phyloP scores from a whole-genome alignment of 73 alveolate species.

The Symbiodinium pilosum region DNA sequence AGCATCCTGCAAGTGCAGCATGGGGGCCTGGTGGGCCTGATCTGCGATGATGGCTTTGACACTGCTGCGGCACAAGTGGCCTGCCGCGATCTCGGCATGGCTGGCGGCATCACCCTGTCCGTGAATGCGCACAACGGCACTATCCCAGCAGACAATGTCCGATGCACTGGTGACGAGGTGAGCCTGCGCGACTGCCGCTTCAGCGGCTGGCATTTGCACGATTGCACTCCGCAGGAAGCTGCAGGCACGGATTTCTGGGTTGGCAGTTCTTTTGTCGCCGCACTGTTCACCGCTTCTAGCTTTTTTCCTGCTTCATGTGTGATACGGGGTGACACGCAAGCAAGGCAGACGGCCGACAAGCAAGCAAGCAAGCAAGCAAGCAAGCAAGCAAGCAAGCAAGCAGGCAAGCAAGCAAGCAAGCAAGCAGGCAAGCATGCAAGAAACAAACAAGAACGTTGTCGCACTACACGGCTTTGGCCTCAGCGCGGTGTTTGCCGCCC shows the following conservation, averaged over 20 bases:
- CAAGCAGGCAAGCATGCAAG: too few species aligned
- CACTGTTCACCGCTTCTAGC: too few species aligned
- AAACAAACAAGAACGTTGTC: too few species aligned
- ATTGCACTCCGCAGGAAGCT: neutral
- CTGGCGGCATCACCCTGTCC: neutral
- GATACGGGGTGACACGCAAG: too few species aligned
- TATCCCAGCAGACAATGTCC: neutral
- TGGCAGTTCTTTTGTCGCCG: too few species aligned
- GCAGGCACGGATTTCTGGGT: slow-evolving; percentile 13
- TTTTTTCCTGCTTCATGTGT: too few species aligned
- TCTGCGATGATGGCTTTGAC: neutral
- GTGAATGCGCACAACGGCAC: neutral
- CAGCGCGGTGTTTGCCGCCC: too few species aligned
- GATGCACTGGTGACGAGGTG: neutral
- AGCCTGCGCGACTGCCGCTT: neutral
- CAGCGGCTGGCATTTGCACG: neutral
- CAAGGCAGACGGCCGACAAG: too few species aligned
- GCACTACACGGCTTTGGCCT: too few species aligned
- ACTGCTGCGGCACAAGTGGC: neutral
- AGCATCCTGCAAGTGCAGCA: neutral
- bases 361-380: too few species aligned
- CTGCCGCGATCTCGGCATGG: slow-evolving; percentile 17
- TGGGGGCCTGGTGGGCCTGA: neutral
- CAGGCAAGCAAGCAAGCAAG: too few species aligned
- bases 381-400: too few species aligned